Evolutionary conservation across 1,284 basidiomycete species (phyloP), one percentile per base, ranked within the genome.

Genomic region (Termitomyces sp.): DNA sequence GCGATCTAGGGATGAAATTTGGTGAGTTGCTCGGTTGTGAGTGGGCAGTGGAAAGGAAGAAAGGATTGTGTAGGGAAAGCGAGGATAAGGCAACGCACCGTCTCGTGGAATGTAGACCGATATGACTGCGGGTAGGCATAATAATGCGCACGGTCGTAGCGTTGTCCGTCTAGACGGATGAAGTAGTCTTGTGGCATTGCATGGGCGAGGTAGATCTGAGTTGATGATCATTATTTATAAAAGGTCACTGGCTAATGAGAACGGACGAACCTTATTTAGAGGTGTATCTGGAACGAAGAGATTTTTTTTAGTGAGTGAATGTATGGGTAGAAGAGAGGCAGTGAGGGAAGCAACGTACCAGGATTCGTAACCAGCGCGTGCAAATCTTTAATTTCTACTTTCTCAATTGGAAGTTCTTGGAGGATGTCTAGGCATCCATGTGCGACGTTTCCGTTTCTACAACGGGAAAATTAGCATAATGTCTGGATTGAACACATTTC

Each of bases 391-490:
- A 82, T 81, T 4, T 65, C 61, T 1, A 93, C 78, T 46, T 76
- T 77, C 56, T 79, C 72, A 17, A 87, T 80, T 0, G 90, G 90
- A 1, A 94, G 75, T 52, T 90, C 86, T 0, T 77, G 64, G 5
- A 94, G 73, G 59, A 92, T 86, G 17, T 84, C 84, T 12, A 88
- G 72, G 6, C 83, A 83, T 7, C 92, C 93, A 55, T 84, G 74
- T 0, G 90, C 80, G 0, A 95, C 92, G 52, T 92, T 89, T 12
- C 92, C 92, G 2, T 77, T 82, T 7, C 89, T 91, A 42, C 33
- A 6, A 2, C 13, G 15, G 7, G 34, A 36, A 5, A 15, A 34
- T 34, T 5, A 34, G 24, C 24, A 24, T 24, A 24, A 24, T 24
- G 3, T 24, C 24, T 24, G 24, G 5, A 24, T 24, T 24, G 24